Conservation (phyloP, 768 basidiomycete genomes). For the Cubamyces lactineus region DNA sequence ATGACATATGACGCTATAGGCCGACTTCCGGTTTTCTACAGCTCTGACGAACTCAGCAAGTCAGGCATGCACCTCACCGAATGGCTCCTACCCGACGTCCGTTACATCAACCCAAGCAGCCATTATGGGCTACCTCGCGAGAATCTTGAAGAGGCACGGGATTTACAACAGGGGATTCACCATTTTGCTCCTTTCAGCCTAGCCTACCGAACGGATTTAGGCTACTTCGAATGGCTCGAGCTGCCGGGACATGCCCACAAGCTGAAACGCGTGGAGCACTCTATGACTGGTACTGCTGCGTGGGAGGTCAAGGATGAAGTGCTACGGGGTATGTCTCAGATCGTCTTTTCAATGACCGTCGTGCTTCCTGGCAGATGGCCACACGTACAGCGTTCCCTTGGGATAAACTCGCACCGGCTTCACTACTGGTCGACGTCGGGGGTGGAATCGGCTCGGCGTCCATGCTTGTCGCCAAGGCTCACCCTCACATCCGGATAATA, state of each 20-base stretch:
- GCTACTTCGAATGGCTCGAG: constrained; percentile 57
- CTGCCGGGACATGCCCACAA: constrained; percentile 41
- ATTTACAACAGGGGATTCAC: background rate
- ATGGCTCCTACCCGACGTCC: constrained; percentile 29
- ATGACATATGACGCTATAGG: background rate
- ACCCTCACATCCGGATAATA: constrained; percentile 16
- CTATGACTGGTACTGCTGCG: constrained; percentile 70
- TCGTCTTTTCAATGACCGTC: constrained; percentile 34
- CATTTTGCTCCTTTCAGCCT: constrained; percentile 62
- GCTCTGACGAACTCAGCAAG: constrained; percentile 58
- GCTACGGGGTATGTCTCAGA: background rate
- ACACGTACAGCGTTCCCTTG: constrained; percentile 28
- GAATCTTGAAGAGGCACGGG: too few relatives aligned
- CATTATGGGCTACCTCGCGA: too few relatives aligned
- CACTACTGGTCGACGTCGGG: constrained; percentile 20
- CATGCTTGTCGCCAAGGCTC: constrained; percentile 8
- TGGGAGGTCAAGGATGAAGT: constrained; percentile 68
- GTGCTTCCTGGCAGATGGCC: constrained; percentile 36
- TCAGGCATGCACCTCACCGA: constrained; percentile 77
- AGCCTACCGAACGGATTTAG: constrained; percentile 38
- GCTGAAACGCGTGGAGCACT: constrained; percentile 69
- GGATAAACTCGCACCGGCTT: constrained; percentile 7
- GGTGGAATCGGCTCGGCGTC: constrained; percentile 20
- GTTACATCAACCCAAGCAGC: background rate
- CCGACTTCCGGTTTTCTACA: background rate